Evolutionary conservation across 352 stramenopile species (phyloP), one percentile per base, ranked within the genome.

Genomic region (Aphanomyces stellatus): DNA sequence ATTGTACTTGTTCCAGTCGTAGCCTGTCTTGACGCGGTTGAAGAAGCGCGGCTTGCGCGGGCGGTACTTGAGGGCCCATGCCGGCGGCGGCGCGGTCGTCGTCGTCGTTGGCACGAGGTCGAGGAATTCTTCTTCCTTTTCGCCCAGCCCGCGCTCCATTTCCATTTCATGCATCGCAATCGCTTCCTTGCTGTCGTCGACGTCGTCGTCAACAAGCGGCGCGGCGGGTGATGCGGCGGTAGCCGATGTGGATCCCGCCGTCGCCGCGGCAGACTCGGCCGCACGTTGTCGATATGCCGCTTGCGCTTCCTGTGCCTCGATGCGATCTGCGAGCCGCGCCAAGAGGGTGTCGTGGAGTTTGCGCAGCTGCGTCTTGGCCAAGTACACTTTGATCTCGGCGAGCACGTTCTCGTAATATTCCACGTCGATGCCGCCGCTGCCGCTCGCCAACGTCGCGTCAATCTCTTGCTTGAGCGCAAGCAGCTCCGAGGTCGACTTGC

Each of bases 1-100:
- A 80, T 99, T 99, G 89, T 99, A 99, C 80, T 98, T 98, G 87
- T 99, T 99, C 96, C 97, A 99, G 77, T 99, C 96, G 76, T 98
- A 99, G 33, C 97, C 97, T 1, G 96, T 99, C 81, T 98, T 98
- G 72, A 99, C 96, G 37, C 97, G 93, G 81, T 99, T 99, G 69
- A 99, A 99, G 79, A 99, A 99, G 3, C 96, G 86, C 6, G 97
- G 97, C 75, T 99, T 99, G 49, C 49, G 25, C 30, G 22, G 46
- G 13, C 46, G 46, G 46, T 53, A 53, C 46, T 53, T 35, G 49
- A 17, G 25, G 28, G 4, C 11, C 22, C 49, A 57, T 37, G 49
- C 8, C 15, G 8, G 27, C 13, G 22, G 49, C 30, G 22, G 22
- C n/a, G 11, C 4, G 17, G 25, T 30, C 19, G 46, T 19, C 46